These are phyloP conservation scores for Nymphaea thermarum DNA, from an alignment of 164 flowering plant species.

Conservation along the genomic window DNA sequence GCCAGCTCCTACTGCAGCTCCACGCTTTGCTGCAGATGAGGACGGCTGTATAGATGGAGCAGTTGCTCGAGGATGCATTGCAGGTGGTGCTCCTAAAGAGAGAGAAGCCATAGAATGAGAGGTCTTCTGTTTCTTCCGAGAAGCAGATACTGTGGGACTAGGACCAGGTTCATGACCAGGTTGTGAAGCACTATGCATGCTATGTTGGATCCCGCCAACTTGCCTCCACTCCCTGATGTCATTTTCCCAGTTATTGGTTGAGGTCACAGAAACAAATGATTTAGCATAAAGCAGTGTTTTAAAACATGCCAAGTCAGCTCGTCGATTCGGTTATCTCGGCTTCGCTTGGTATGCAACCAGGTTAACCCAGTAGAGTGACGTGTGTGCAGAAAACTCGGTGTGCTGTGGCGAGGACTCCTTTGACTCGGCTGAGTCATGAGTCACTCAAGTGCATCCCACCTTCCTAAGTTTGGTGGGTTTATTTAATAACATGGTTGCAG, in stretches of 20 bases:
- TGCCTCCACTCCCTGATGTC: conserved; percentile 78
- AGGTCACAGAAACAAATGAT: background rate
- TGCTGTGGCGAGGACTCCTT: too few species aligned
- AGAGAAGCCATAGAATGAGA: conserved; percentile 36
- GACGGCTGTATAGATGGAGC: conserved; percentile 35
- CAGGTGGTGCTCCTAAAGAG: conserved; percentile 27
- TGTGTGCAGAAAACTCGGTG: too few species aligned
- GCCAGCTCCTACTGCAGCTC: conserved; percentile 14
- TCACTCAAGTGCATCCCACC: too few species aligned
- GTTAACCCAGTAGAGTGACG: too few species aligned
- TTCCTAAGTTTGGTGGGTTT: too few species aligned
- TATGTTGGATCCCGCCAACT: conserved; percentile 42
- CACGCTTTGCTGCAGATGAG: conserved; percentile 15
- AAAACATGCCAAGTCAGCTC: too few species aligned
- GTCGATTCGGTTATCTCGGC: too few species aligned
- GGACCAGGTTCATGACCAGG: conserved; percentile 51
- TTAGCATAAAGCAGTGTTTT: background rate
- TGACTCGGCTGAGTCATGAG: too few species aligned
- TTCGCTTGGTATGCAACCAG: too few species aligned
- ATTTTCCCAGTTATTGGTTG: background rate
- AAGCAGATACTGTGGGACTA: conserved; percentile 64
- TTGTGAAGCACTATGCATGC: conserved; percentile 32
- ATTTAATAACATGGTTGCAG: too few species aligned
- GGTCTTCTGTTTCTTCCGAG: conserved; percentile 75
- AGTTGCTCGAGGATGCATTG: conserved; percentile 25